phyloP scores from a whole-genome alignment of 2,329 filamentous ascomycete genomes.

The Aspergillus proliferans region DNA sequence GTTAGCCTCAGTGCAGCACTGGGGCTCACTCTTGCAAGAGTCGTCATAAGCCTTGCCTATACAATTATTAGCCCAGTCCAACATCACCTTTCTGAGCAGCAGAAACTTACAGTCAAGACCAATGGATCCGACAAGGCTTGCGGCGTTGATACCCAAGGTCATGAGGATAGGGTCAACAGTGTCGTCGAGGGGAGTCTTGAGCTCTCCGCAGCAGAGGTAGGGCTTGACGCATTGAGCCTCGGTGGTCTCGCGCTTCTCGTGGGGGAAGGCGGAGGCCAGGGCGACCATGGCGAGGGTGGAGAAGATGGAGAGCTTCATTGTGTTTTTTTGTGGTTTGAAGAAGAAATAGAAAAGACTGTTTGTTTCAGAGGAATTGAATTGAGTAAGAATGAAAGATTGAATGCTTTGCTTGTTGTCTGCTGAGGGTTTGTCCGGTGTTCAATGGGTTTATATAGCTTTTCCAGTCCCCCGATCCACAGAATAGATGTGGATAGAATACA shows the following conservation, averaged over 20 bases:
- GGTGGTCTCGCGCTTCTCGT: conserved; percentile 6
- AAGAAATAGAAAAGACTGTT: not conserved
- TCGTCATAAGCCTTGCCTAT: conserved; percentile 19
- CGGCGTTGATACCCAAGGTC: conserved; percentile 16
- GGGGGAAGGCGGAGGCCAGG: conserved; percentile 23
- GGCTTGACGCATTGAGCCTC: conserved; percentile 14
- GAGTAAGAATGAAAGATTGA: not conserved
- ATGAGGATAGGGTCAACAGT: conserved; percentile 20
- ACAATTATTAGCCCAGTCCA: not conserved
- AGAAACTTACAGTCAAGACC: conserved; percentile 21
- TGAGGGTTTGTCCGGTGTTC: no score
- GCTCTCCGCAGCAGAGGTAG: conserved; percentile 22
- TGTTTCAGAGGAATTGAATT: not conserved
- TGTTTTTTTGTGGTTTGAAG: conserved; percentile 6
- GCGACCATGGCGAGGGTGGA: conserved; percentile 22
- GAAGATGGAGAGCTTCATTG: conserved; percentile 23
- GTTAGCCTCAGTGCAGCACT: conserved; percentile 27
- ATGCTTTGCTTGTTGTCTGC: no score
- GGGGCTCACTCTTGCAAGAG: conserved; percentile 15
- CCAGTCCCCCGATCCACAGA: no score
- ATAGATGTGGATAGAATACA: no score
- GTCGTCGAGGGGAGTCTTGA: conserved; percentile 24
- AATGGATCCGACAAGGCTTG: conserved; percentile 21
- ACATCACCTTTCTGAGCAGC: not conserved
- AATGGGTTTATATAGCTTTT: no score